Percentiles rank a stretch among this genome's conserved stretches.
Evolutionary conservation across 192 early-diverging fungal genomes (phyloP).

Genomic region (Backusella westeae): DNA sequence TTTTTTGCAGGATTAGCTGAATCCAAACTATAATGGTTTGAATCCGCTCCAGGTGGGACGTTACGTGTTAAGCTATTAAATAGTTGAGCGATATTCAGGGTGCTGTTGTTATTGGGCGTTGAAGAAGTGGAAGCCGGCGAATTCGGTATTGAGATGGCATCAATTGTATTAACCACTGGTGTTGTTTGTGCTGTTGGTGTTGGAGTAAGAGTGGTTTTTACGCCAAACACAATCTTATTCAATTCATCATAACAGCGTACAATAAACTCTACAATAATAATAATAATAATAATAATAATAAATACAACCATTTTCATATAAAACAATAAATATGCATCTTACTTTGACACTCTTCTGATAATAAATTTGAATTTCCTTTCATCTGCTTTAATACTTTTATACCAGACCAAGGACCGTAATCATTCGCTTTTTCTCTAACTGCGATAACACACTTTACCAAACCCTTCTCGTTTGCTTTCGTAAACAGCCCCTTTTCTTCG

Average conservation of each 20-base stretch:
- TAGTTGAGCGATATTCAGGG: not conserved
- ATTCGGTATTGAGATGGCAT: not conserved
- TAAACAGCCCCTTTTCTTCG: not conserved
- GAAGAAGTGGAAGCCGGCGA: not conserved
- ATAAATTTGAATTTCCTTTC: not conserved
- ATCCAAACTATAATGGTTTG: not conserved
- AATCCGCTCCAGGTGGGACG: not conserved
- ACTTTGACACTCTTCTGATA: not conserved
- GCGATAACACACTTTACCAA: not conserved
- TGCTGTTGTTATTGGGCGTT: not conserved
- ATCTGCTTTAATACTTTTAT: not conserved
- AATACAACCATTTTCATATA: not conserved
- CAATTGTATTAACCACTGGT: not conserved
- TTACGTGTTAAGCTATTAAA: not conserved
- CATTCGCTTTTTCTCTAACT: not conserved
- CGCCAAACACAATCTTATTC: not conserved
- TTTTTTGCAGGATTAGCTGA: not conserved
- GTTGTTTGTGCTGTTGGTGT: not conserved
- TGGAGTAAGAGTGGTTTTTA: not conserved
- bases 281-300: too few species aligned
- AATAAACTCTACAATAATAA: not conserved
- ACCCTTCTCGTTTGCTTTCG: not conserved
- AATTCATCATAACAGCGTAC: not conserved
- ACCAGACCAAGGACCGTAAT: conserved; percentile 11
- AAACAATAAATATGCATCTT: not conserved